phyloP scores from a whole-genome alignment of 1,284 basidiomycete species.

The Albatrellus sp. region DNA sequence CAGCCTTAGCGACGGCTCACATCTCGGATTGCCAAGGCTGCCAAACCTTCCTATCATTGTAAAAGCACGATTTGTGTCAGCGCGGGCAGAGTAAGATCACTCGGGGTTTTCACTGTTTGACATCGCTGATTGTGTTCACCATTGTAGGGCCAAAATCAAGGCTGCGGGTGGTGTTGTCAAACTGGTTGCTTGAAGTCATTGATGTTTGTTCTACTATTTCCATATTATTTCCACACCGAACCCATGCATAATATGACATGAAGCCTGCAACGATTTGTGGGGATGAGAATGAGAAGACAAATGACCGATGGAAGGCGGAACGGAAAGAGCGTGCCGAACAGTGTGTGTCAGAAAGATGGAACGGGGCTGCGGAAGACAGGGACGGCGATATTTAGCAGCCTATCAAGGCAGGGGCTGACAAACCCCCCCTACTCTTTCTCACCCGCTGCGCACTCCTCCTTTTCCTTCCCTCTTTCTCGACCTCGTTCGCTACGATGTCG shows the following conservation, averaged over 20 bases:
- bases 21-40: slow-evolving; percentile 34
- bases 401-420: background rate
- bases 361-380: too few species aligned
- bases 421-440: background rate
- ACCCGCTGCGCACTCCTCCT: background rate
- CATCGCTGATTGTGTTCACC: slow-evolving; percentile 5
- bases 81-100: slow-evolving; percentile 70
- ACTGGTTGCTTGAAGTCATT: slow-evolving; percentile 64
- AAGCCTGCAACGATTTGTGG: too few species aligned
- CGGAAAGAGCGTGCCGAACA: background rate
- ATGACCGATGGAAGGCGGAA: background rate
- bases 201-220: slow-evolving; percentile 16
- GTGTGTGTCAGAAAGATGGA: background rate
- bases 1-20: background rate
- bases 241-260: slow-evolving; percentile 22
- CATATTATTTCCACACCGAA: slow-evolving; percentile 12
- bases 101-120: slow-evolving; percentile 1
- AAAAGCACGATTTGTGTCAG: slow-evolving; percentile 90
- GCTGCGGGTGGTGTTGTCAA: slow-evolving; percentile 90
- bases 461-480: background rate
- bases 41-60: slow-evolving; percentile 87
- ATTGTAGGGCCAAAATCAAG: slow-evolving; percentile 67
- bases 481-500: background rate
- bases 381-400: too few species aligned
- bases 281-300: background rate